A percentile compares a stretch with the other conserved stretches of the same genome.
Evolutionary conservation across 2,329 filamentous ascomycete genomes (phyloP).

Genomic region (Scedosporium boydii): DNA sequence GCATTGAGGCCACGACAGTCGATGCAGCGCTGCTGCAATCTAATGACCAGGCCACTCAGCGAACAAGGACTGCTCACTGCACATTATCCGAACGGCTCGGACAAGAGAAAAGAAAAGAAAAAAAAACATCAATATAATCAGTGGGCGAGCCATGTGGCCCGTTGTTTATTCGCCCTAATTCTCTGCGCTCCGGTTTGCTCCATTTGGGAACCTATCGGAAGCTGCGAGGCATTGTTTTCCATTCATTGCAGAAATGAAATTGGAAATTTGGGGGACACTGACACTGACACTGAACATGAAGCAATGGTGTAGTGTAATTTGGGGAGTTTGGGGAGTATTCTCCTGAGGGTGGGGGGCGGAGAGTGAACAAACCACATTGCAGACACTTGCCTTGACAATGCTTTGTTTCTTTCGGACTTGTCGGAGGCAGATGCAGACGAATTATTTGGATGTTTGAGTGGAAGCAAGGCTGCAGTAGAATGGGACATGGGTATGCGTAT

Average conservation of each 20-base stretch:
- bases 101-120: background rate
- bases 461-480: background rate
- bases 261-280: background rate
- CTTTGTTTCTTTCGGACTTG: too few relatives aligned
- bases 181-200: background rate
- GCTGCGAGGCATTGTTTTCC: background rate
- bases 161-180: background rate
- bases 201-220: background rate
- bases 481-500: background rate
- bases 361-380: too few relatives aligned
- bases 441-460: background rate
- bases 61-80: background rate
- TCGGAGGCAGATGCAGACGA: too few relatives aligned
- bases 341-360: too few relatives aligned
- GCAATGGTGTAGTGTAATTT: background rate
- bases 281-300: background rate
- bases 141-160: background rate
- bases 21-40: background rate
- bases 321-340: background rate
- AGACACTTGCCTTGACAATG: too few relatives aligned
- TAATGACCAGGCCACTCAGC: background rate
- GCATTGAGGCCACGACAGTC: background rate
- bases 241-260: background rate
- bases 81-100: conserved; percentile 2
- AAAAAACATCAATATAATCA: background rate